A percentile compares a stretch with the other conserved stretches of the same genome.
phyloP scores from a whole-genome alignment of 2,329 filamentous ascomycete species.

The Scedosporium aurantiacum region DNA sequence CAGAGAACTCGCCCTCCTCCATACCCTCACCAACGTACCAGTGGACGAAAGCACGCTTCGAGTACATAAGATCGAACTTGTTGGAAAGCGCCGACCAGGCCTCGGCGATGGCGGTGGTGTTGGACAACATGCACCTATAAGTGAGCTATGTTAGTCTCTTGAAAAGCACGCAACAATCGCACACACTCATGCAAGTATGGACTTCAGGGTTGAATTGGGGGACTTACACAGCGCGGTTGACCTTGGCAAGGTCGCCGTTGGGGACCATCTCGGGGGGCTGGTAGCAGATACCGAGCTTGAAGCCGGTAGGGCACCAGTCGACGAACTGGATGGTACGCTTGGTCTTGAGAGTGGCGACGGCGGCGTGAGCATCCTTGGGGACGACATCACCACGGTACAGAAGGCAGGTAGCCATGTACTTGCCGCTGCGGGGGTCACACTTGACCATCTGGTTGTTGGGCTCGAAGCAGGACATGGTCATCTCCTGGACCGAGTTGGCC shows the following conservation, averaged over 20 bases:
- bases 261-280: conserved; percentile 92
- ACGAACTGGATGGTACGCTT: conserved; percentile 99
- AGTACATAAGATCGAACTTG: conserved; percentile 99
- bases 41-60: conserved; percentile 99
- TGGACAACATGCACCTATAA: conserved; percentile 86
- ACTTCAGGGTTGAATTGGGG: not conserved
- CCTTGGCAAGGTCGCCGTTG: conserved; percentile 94
- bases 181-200: not conserved
- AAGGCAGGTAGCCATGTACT: conserved; percentile 99
- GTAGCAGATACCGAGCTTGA: conserved; percentile 99
- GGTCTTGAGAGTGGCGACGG: conserved; percentile 94
- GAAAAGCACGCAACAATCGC: not conserved
- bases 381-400: conserved; percentile 98
- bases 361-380: conserved; percentile 84
- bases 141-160: conserved; percentile 14
- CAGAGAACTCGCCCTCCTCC: conserved; percentile 99
- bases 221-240: conserved; percentile 93
- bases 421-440: conserved; percentile 95
- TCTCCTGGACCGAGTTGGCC: conserved; percentile 95
- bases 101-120: conserved; percentile 97
- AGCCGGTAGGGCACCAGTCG: conserved; percentile 99
- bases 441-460: conserved; percentile 99
- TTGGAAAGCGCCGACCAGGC: conserved; percentile 91
- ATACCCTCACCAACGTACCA: conserved; percentile 99
- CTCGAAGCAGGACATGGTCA: conserved; percentile 99